These are phyloP conservation scores for Polyplosphaeria fusca DNA, from an alignment of 495 filamentous ascomycete species.

Conservation along the genomic window DNA sequence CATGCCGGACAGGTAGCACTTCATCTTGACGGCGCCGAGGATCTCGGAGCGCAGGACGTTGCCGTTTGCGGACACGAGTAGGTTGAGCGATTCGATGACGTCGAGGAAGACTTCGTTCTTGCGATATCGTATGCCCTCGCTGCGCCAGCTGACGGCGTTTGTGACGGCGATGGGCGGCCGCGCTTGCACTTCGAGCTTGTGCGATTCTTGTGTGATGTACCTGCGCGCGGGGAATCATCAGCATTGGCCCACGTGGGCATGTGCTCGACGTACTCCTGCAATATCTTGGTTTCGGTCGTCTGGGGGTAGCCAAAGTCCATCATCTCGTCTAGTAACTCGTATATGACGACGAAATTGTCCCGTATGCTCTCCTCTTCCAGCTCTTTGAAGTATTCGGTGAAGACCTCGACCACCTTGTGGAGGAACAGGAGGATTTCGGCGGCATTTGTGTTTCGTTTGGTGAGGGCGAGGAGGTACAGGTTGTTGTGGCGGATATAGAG, in stretches of 20 bases:
- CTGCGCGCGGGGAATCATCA: conserved; percentile 40
- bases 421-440: conserved; percentile 97
- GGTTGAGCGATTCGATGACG: conserved; percentile 94
- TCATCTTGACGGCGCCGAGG: conserved; percentile 97
- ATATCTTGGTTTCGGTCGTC: conserved; percentile 97
- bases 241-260: conserved; percentile 3
- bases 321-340: conserved; percentile 99
- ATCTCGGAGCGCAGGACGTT: conserved; percentile 98
- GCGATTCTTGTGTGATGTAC: conserved; percentile 99
- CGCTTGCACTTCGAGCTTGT: conserved; percentile 96
- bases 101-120: conserved; percentile 56
- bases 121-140: conserved; percentile 96
- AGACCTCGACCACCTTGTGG: conserved; percentile 97
- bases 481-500: conserved; percentile 99
- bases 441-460: conserved; percentile 98
- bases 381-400: conserved; percentile 99
- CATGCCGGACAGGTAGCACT: conserved; percentile 99
- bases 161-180: conserved; percentile 99
- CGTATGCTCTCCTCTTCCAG: conserved; percentile 98
- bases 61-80: conserved; percentile 89
- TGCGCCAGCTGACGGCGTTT: conserved; percentile 96
- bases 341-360: conserved; percentile 99
- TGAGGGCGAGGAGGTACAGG: conserved; percentile 96
- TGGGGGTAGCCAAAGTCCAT: conserved; percentile 99
- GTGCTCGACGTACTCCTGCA: conserved; percentile 67